These are phyloP conservation scores for Fusarium sp. DNA, from an alignment of 2,329 filamentous ascomycete genomes.

Conservation along the genomic window DNA sequence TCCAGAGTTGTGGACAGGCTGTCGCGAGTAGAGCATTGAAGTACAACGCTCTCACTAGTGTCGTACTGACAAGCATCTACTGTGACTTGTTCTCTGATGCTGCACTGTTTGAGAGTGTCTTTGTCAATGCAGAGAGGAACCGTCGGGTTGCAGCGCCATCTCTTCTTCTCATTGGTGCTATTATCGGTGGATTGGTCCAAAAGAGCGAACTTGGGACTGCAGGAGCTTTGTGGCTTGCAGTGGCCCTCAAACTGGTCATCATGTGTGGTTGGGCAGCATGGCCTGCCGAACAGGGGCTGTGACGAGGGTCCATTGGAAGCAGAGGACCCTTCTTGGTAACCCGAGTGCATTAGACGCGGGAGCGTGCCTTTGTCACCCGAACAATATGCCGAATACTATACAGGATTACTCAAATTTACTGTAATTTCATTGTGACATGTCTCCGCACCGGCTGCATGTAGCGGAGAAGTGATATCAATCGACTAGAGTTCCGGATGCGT, in stretches of 20 bases:
- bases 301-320: neutral
- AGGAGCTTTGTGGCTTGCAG: conserved; percentile 70
- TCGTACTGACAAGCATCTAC: conserved; percentile 85
- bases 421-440: neutral
- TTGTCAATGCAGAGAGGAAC: conserved; percentile 62
- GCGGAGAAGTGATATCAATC: neutral
- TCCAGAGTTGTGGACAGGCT: conserved; percentile 83
- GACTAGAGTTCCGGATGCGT: neutral
- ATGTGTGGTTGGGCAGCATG: conserved; percentile 71
- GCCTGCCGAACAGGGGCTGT: conserved; percentile 57
- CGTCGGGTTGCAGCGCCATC: conserved; percentile 62
- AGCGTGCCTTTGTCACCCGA: neutral
- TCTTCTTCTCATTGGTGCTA: conserved; percentile 61
- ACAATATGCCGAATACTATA: neutral
- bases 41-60: conserved; percentile 78
- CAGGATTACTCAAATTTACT: neutral
- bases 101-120: conserved; percentile 54
- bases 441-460: neutral
- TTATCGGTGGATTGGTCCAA: conserved; percentile 63
- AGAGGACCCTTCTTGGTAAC: neutral
- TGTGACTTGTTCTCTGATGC: conserved; percentile 81
- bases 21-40: conserved; percentile 78
- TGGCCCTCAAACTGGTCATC: conserved; percentile 66
- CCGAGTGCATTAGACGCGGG: neutral
- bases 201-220: conserved; percentile 61